A percentile compares a stretch with the other conserved stretches of the same genome.
phyloP scores from a whole-genome alignment of 2,329 filamentous ascomycete species.

The Ceratocystis lukuohia region DNA sequence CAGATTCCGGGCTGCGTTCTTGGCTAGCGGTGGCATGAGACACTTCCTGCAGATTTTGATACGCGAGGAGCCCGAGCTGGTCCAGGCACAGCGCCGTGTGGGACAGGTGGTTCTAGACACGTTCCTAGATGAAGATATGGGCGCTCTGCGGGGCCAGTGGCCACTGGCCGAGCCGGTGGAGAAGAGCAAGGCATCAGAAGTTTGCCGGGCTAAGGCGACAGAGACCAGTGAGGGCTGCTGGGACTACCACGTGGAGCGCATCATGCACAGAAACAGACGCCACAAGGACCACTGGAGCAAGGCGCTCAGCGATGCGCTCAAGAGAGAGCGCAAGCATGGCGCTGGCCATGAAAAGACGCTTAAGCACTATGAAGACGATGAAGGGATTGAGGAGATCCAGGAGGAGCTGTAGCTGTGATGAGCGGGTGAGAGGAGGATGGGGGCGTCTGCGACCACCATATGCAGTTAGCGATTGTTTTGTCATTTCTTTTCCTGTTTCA shows the following conservation, averaged over 20 bases:
- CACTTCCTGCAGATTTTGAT: constrained; percentile 40
- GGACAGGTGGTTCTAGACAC: constrained; percentile 48
- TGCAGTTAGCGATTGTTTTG: background rate
- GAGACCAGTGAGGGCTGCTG: constrained; percentile 40
- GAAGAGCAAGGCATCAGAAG: constrained; percentile 26
- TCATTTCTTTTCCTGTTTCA: background rate
- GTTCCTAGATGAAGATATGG: constrained; percentile 54
- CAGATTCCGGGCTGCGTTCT: constrained; percentile 40
- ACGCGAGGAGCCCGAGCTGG: constrained; percentile 30
- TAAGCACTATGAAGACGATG: constrained; percentile 21
- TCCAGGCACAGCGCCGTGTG: constrained; percentile 38
- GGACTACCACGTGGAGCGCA: constrained; percentile 39
- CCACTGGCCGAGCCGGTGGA: constrained; percentile 29
- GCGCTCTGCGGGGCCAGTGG: constrained; percentile 45
- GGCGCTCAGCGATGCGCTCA: constrained; percentile 30
- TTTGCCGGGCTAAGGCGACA: constrained; percentile 25
- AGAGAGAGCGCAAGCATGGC: constrained; percentile 25
- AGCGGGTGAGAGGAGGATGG: background rate
- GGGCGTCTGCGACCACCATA: background rate
- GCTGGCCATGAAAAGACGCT: constrained; percentile 20
- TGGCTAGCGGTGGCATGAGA: constrained; percentile 40
- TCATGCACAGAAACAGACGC: constrained; percentile 29
- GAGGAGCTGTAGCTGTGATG: constrained; percentile 10
- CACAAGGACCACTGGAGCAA: constrained; percentile 35
- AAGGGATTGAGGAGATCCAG: constrained; percentile 18